These are phyloP conservation scores for Gautieria morchelliformis DNA, from an alignment of 768 basidiomycete genomes.

Conservation along the genomic window DNA sequence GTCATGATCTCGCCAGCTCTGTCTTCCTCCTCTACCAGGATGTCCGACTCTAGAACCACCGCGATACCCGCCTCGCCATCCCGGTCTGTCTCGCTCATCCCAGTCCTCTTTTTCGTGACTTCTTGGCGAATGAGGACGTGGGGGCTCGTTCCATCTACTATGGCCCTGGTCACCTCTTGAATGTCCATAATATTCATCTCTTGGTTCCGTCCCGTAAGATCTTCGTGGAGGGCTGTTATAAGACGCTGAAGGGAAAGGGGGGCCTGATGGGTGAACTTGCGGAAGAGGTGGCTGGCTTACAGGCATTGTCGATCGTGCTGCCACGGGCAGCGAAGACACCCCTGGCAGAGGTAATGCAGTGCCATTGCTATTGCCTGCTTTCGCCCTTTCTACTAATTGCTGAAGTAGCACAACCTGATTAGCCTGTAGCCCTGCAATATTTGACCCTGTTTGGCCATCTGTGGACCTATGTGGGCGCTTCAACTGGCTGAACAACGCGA, in stretches of 20 bases:
- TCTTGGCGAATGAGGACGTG: slow-evolving; percentile 18
- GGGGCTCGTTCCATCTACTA: slow-evolving; percentile 34
- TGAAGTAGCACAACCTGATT: slow-evolving; percentile 65
- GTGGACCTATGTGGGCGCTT: slow-evolving; percentile 9
- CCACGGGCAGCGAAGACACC: not conserved
- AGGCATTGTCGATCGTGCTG: slow-evolving; percentile 11
- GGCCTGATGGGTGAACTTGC: slow-evolving; percentile 10
- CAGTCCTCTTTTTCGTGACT: slow-evolving; percentile 8
- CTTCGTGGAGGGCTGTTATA: slow-evolving; percentile 14
- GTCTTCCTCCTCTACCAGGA: slow-evolving; percentile 53
- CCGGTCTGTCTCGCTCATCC: slow-evolving; percentile 11
- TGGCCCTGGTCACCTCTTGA: slow-evolving; percentile 28
- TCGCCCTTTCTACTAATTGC: slow-evolving; percentile 59
- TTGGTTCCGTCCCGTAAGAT: slow-evolving; percentile 7
- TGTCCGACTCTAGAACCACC: slow-evolving; percentile 44
- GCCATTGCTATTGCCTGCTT: slow-evolving; percentile 23
- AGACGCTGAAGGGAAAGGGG: slow-evolving; percentile 7
- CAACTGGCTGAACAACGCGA: slow-evolving; percentile 21
- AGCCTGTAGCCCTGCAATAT: slow-evolving; percentile 32
- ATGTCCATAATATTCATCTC: slow-evolving; percentile 33
- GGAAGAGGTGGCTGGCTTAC: slow-evolving; percentile 22
- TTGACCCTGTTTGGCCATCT: slow-evolving; percentile 51
- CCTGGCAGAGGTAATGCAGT: slow-evolving; percentile 9
- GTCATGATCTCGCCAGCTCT: slow-evolving; percentile 44
- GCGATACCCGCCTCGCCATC: slow-evolving; percentile 42